phyloP scores from a whole-genome alignment of 2,329 filamentous ascomycete species.

The Colletotrichum sp. region DNA sequence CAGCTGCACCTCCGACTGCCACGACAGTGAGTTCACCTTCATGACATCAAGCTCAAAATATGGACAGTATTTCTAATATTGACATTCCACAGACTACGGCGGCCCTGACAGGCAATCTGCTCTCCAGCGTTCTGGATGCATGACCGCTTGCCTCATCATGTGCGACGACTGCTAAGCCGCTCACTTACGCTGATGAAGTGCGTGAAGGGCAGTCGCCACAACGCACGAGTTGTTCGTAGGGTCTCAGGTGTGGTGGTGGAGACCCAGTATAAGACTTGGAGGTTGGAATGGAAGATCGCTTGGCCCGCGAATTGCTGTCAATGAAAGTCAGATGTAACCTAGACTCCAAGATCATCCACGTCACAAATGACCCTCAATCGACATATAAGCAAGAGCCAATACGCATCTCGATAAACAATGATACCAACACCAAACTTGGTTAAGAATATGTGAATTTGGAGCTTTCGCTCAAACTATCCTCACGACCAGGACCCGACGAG shows the following conservation, averaged over 20 bases:
- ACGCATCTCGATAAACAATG: neutral
- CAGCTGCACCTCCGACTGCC: neutral
- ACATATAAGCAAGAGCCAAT: neutral
- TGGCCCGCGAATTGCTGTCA: rapidly evolving
- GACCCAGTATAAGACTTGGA: neutral
- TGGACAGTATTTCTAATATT: rapidly evolving
- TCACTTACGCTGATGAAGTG: neutral
- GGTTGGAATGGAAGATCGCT: rapidly evolving
- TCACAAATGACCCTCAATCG: neutral
- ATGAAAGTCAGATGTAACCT: neutral
- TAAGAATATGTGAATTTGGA: neutral
- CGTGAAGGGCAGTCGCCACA: neutral
- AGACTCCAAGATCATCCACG: neutral
- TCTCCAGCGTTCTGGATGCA: neutral
- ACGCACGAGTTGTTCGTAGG: neutral
- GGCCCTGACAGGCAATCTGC: neutral
- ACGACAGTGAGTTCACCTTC: neutral
- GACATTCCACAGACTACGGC: neutral
- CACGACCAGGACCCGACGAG: neutral
- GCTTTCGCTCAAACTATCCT: neutral
- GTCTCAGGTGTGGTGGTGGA: neutral
- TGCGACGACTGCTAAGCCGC: neutral
- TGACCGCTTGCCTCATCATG: neutral
- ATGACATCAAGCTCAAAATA: rapidly evolving
- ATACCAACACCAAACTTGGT: neutral